These are phyloP conservation scores for Chytriomyces sp. DNA, from an alignment of 192 early-diverging fungal genomes.

Conservation along the genomic window DNA sequence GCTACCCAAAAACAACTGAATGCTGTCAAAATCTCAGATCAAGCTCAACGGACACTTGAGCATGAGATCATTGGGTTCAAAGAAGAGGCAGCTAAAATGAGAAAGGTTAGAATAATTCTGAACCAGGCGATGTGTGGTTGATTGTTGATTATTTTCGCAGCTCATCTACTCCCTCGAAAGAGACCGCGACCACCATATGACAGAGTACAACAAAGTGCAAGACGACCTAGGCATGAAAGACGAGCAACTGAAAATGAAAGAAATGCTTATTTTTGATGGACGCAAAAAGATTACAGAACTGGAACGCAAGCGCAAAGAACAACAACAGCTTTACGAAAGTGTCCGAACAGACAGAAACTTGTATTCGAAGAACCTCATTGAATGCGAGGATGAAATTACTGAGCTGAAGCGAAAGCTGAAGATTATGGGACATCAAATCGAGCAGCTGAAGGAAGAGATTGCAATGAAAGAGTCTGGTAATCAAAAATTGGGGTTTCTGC, in stretches of 20 bases:
- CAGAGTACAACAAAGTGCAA: constrained; percentile 39
- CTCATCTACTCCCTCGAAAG: constrained; percentile 64
- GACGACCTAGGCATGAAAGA: constrained; percentile 37
- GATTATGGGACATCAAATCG: constrained; percentile 64
- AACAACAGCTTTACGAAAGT: constrained; percentile 61
- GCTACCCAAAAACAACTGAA: constrained; percentile 58
- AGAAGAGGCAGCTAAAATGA: constrained; percentile 63
- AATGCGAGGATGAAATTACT: constrained; percentile 60
- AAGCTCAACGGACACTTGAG: constrained; percentile 59
- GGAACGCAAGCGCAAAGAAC: constrained; percentile 60
- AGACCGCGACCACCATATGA: constrained; percentile 54
- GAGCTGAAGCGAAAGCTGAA: constrained; percentile 66
- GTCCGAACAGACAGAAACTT: constrained; percentile 61
- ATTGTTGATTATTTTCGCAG: constrained; percentile 7
- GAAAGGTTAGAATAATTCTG: constrained; percentile 42
- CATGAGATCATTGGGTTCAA: constrained; percentile 62
- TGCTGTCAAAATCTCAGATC: constrained; percentile 56
- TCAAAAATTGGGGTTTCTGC: too few species aligned
- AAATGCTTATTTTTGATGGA: constrained; percentile 59
- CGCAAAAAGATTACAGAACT: constrained; percentile 61
- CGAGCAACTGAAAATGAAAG: constrained; percentile 61
- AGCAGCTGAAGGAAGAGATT: constrained; percentile 67
- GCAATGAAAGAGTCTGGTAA: constrained; percentile 54
- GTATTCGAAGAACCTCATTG: constrained; percentile 62
- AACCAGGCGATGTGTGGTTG: background rate